Conservation (phyloP, 2,329 filamentous ascomycete species). For the Nothophoma quercina region DNA sequence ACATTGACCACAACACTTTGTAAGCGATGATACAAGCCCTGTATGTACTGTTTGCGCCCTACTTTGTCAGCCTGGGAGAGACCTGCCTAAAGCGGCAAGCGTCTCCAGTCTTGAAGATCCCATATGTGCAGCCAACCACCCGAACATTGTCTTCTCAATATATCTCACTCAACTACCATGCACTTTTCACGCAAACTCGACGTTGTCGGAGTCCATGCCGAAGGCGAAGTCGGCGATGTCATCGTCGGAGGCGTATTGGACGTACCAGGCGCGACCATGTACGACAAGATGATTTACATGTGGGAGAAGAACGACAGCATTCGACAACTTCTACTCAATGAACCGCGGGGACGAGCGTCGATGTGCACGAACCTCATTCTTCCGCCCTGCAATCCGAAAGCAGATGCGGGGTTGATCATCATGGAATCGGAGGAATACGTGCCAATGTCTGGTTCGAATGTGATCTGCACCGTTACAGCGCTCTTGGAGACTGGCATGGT, state of each 20-base stretch:
- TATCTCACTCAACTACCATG: too few relatives aligned
- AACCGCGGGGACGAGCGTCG: slow-evolving; percentile 55
- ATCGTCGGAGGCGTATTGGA: slow-evolving; percentile 59
- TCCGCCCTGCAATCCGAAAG: slow-evolving; percentile 54
- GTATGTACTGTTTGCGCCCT: too few relatives aligned
- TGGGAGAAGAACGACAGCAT: slow-evolving; percentile 51
- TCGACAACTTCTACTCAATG: slow-evolving; percentile 55
- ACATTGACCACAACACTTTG: too few relatives aligned
- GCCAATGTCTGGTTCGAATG: slow-evolving; percentile 57
- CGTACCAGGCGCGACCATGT: slow-evolving; percentile 53
- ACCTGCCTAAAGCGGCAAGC: too few relatives aligned
- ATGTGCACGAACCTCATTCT: slow-evolving; percentile 56
- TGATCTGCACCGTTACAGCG: slow-evolving; percentile 55
- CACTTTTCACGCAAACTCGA: slow-evolving; percentile 11
- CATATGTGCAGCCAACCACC: too few relatives aligned
- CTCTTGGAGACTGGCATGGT: slow-evolving; percentile 59
- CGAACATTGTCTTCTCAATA: too few relatives aligned
- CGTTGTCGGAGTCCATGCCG: slow-evolving; percentile 44
- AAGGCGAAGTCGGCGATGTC: slow-evolving; percentile 59
- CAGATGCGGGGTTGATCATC: slow-evolving; percentile 56
- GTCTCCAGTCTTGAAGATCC: too few relatives aligned
- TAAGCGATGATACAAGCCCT: too few relatives aligned
- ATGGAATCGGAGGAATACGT: slow-evolving; percentile 58
- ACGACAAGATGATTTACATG: slow-evolving; percentile 57
- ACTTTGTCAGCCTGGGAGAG: too few relatives aligned